A percentile compares a stretch with the other conserved stretches of the same genome.
phyloP scores from a whole-genome alignment of 768 basidiomycete species.

The Nevesoporus exiguus region DNA sequence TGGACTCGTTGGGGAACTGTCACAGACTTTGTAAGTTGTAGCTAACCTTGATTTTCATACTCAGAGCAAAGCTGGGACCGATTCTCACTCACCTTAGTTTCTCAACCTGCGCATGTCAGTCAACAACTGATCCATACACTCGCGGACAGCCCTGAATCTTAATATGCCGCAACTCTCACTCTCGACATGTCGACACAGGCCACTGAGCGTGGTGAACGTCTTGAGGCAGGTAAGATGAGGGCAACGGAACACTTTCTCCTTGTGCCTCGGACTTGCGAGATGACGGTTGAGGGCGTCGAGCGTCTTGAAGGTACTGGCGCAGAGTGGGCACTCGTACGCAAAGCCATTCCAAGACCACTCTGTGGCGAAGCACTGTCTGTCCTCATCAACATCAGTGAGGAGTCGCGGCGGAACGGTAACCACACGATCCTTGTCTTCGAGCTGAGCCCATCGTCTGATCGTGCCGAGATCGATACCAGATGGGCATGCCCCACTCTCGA shows the following conservation, averaged over 20 bases:
- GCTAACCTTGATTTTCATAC: slow-evolving; percentile 18
- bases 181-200: slow-evolving; percentile 62
- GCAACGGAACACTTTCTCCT: slow-evolving; percentile 52
- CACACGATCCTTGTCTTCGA: slow-evolving; percentile 42
- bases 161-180: slow-evolving; percentile 55
- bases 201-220: slow-evolving; percentile 53
- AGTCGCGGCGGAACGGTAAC: slow-evolving; percentile 64
- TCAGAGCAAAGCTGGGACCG: background rate
- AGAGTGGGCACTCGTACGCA: slow-evolving; percentile 63
- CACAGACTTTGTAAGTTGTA: slow-evolving; percentile 26
- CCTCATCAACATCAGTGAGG: slow-evolving; percentile 31
- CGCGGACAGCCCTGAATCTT: slow-evolving; percentile 35
- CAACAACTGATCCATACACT: slow-evolving; percentile 34
- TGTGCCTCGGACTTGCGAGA: slow-evolving; percentile 58
- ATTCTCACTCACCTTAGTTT: slow-evolving; percentile 9
- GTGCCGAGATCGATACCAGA: slow-evolving; percentile 45
- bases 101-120: slow-evolving; percentile 14
- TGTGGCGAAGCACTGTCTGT: slow-evolving; percentile 28
- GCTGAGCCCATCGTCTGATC: slow-evolving; percentile 36
- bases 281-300: slow-evolving; percentile 56
- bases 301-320: slow-evolving; percentile 40
- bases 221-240: slow-evolving; percentile 42
- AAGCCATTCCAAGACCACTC: slow-evolving; percentile 39
- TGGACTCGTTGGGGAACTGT: slow-evolving; percentile 6
- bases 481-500: slow-evolving; percentile 56